Base-by-base conservation (phyloP, 306 rosid genomes). In the Trifolium dubium region DNA sequence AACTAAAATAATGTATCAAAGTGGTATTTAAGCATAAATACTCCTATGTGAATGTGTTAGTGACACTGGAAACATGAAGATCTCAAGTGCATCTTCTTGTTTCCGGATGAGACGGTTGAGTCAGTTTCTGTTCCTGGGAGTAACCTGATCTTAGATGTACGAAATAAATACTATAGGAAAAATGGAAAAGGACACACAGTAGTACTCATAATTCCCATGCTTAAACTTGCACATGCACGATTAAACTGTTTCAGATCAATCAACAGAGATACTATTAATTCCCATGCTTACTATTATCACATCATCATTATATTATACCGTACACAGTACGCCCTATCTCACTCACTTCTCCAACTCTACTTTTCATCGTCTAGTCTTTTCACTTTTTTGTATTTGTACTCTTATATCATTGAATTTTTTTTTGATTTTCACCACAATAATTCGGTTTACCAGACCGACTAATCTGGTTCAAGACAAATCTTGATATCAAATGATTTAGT, bases 301-400 rank as follows among this genome's bases (percentile, higher is more conserved):
- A 58, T 80, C 80, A 75, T 69, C 23, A 23, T 23, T 23, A 23
- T 15, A 23, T 23, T 23, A 23, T 15, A 14, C 72, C 64, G 34
- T 73, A 73, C 74, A 13, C 10, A 19, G 28, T 3, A 37, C 41
- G 8, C 37, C 37, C 17, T 59, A 4, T 43, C 13, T 31, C 53
- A 31, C 19, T n/a, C n/a, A 12, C n/a, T 17, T 71, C 56, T 46
- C 58, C 71, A 11, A 11, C 8, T 50, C 4, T 19, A 13, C 19
- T 73, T 79, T 73, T 29, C 67, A 40, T 74, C 69, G 80, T 62
- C 76, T 3, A 80, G 83, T 80, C 83, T 73, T 61, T 80, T 79
- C 83, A 67, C 39, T 23, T 23, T 23, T 23, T 23, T 23, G 23
- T 23, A 23, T 23, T 23, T 23, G 23, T 23, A 23, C 23, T 23